Percentiles rank a stretch among this genome's conserved stretches.
These are phyloP conservation scores for Hypomyces rosellus DNA, from an alignment of 2,329 filamentous ascomycete species.

Conservation along the genomic window DNA sequence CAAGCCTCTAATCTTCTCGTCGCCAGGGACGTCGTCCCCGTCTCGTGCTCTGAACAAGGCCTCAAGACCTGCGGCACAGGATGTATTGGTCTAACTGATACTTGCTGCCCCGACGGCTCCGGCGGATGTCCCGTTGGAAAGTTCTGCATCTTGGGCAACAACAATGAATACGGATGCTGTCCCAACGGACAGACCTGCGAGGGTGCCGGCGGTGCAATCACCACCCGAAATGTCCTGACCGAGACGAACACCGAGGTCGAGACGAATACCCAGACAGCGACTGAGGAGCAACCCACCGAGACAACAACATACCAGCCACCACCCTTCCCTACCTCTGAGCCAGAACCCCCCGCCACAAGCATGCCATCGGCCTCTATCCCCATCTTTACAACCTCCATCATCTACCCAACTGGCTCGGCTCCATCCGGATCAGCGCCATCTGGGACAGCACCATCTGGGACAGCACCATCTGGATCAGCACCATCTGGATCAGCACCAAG, in stretches of 20 bases:
- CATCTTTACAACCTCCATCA: too few relatives aligned
- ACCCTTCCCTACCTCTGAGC: neutral
- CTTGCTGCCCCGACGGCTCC: slow-evolving; percentile 23
- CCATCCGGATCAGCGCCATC: neutral
- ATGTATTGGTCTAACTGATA: slow-evolving; percentile 23
- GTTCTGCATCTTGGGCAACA: slow-evolving; percentile 21
- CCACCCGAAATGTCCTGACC: neutral
- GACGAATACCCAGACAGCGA: neutral
- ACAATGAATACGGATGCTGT: slow-evolving; percentile 25
- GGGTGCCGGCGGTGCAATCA: slow-evolving; percentile 20
- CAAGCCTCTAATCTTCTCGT: slow-evolving; percentile 13
- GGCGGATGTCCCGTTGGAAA: slow-evolving; percentile 22
- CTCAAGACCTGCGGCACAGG: slow-evolving; percentile 23
- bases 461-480: neutral
- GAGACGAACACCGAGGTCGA: too few relatives aligned
- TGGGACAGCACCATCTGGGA: too few relatives aligned
- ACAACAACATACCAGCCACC: neutral
- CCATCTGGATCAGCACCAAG: neutral
- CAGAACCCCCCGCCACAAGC: too few relatives aligned
- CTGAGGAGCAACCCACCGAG: neutral
- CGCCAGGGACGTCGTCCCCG: slow-evolving; percentile 17
- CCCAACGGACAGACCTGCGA: slow-evolving; percentile 20
- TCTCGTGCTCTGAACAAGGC: slow-evolving; percentile 19
- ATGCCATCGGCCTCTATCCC: too few relatives aligned
- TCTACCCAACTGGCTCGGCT: too few relatives aligned